A percentile compares a stretch with the other conserved stretches of the same genome.
Conservation (phyloP, 345 rosid species). For the Eucalyptus polybractea region DNA sequence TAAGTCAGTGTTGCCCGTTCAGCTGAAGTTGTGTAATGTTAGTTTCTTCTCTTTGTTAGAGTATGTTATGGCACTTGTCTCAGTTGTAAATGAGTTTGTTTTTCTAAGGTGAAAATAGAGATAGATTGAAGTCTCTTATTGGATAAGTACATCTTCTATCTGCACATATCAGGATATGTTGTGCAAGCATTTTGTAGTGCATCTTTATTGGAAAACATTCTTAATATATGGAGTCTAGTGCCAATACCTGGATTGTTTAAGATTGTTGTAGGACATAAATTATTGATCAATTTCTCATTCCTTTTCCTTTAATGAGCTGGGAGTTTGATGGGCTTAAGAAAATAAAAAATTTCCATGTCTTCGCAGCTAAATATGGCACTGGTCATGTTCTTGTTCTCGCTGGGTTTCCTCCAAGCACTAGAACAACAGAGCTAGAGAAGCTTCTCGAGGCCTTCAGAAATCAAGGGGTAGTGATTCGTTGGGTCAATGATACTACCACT, state of each 20-base stretch:
- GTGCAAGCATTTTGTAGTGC: neutral
- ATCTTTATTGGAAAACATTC: neutral
- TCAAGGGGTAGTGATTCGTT: slow-evolving; percentile 55
- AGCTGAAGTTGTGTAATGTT: neutral
- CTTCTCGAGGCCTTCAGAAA: slow-evolving; percentile 49
- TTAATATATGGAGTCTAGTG: neutral
- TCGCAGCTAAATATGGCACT: slow-evolving; percentile 72
- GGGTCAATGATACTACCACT: slow-evolving; percentile 87
- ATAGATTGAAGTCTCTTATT: neutral
- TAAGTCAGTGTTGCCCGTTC: slow-evolving; percentile 6
- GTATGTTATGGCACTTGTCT: neutral
- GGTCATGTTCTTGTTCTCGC: slow-evolving; percentile 78
- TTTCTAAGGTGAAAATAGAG: neutral
- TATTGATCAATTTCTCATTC: neutral
- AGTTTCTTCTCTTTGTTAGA: neutral
- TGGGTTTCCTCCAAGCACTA: slow-evolving; percentile 62
- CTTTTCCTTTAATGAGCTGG: neutral
- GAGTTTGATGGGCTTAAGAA: neutral
- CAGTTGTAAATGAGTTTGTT: neutral
- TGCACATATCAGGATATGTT: neutral
- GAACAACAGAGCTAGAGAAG: slow-evolving; percentile 74
- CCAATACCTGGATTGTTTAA: neutral
- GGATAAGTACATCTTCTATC: neutral
- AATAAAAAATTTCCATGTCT: neutral
- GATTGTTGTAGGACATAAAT: neutral